Evolutionary conservation across 257 asterid species (phyloP), one percentile per base, ranked within the genome.

Genomic region (Plantago elongata): DNA sequence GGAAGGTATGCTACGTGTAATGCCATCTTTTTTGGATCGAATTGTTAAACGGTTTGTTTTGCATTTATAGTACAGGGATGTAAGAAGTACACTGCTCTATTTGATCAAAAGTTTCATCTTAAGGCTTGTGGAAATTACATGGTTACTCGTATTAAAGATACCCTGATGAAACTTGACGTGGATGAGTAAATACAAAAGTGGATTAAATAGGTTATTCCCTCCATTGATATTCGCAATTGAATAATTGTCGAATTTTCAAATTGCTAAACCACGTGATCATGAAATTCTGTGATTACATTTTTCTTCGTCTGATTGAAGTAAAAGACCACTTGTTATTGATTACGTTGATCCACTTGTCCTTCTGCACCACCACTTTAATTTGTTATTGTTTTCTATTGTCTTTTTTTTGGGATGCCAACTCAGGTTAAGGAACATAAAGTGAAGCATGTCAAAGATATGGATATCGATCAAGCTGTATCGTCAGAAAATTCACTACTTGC

Each of bases 401-500:
- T 72, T 76, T 37, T 72, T 71, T 72, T 76, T 37, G 63, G 71
- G 67, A 65, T 60, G 47, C 61, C 61, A 77, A 68, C 62, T 69
- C 93, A 89, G 95, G 86, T 89, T 77, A 86, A 79, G 83, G 94
- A 86, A 65, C 83, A 74, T 65, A 77, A 74, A 72, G 79, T 52
- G 47, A 86, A 84, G 79, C 67, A 57, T 71, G 81, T 75, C 56
- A 77, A 66, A 69, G 79, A 82, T 74, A 73, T 79, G 78, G 87
- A 79, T 46, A 62, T 43, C 57, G 49, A 76, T 61, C 80, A 65
- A 60, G 61, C 72, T 51, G 75, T 84, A 49, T 76, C 78, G 30
- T 86, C 87, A 51, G 95, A 89, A 75, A 89, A 86, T 73, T 78
- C 88, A 54, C 81, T 89, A 60, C 71, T 86, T 79, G 89, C 80